Percentiles rank a stretch among this genome's conserved stretches.
These are phyloP conservation scores for Penicillium corylophilum DNA, from an alignment of 2,329 filamentous ascomycete genomes.

Conservation along the genomic window DNA sequence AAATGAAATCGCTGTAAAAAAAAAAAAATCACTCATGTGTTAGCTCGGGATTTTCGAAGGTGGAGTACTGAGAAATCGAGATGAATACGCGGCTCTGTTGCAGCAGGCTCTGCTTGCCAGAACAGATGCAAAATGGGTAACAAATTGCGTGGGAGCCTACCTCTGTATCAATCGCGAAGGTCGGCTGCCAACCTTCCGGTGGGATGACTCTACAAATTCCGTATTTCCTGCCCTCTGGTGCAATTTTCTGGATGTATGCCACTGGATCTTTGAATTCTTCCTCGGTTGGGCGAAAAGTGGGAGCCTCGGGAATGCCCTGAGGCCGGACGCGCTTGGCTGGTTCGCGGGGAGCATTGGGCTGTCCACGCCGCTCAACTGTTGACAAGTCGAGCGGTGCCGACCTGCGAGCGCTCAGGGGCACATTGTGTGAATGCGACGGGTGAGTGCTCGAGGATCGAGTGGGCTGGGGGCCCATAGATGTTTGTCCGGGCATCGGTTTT, in stretches of 20 bases:
- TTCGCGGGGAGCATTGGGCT: slow-evolving; percentile 73
- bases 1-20: slow-evolving; percentile 83
- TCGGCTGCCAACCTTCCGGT: slow-evolving; percentile 87
- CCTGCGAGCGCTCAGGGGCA: slow-evolving; percentile 64
- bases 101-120: not conserved
- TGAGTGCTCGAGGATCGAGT: slow-evolving; percentile 44
- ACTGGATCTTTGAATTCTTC: slow-evolving; percentile 95
- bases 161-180: slow-evolving; percentile 96
- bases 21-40: not conserved
- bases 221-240: slow-evolving; percentile 79
- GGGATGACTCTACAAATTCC: slow-evolving; percentile 96
- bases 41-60: not conserved
- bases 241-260: slow-evolving; percentile 89
- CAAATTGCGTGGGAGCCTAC: slow-evolving; percentile 53
- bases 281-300: slow-evolving; percentile 83
- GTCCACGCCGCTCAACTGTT: slow-evolving; percentile 87
- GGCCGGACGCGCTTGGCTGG: slow-evolving; percentile 74
- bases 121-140: not conserved
- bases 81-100: not conserved
- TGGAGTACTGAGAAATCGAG: not conserved
- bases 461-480: slow-evolving; percentile 34
- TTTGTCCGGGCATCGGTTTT: slow-evolving; percentile 34
- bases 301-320: slow-evolving; percentile 84
- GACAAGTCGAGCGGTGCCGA: slow-evolving; percentile 74
- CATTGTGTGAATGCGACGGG: slow-evolving; percentile 48